Evolutionary conservation across 192 early-diverging fungal genomes (phyloP), one percentile per base, ranked within the genome.

Genomic region (Podila minutissima): DNA sequence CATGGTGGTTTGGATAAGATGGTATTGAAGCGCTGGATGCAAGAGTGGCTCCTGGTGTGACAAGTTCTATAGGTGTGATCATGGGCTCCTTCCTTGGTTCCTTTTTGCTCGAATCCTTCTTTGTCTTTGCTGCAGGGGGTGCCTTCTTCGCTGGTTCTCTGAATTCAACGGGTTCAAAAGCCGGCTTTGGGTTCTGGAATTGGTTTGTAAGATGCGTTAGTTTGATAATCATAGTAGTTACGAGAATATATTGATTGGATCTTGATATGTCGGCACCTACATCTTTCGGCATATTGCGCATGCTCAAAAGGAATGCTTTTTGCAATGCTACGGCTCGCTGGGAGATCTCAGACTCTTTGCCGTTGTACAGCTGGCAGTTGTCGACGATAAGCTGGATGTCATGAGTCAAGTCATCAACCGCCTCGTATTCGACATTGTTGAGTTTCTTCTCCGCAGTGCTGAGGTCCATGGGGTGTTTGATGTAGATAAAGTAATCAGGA

Each of bases 311-410:
- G 71, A 95, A 93, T 63, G 91, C 84, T 5, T 74, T 84, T 66
- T 95, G 92, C 6, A 96, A 69, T 65, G 93, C 93, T 55, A 86
- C 84, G 10, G 90, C 91, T 76, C 92, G 87, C 65, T 86, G 86
- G 7, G 93, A 91, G 11, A 94, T 87, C 38, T 88, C 87, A 5
- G 93, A 88, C 49, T 94, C 90, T 35, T 83, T 87, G 0, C 95
- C 95, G 64, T 96, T 96, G 81, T 93, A 96, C 22, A 90, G 82
- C 82, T 89, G 93, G 79, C 94, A 95, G 73, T 96, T 96, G 71
- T 86, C 85, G 57, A 94, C 92, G 66, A 95, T 91, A 5, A 95
- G 87, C 48, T 89, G 86, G 64, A 94, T 85, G 64, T 95, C 95
- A 49, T 84, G 74, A 17, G 84, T 71, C 72, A 96, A 92, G 55